A percentile compares a stretch with the other conserved stretches of the same genome.
Evolutionary conservation across 2,329 filamentous ascomycete species (phyloP).

Genomic region (Apiospora aurea): DNA sequence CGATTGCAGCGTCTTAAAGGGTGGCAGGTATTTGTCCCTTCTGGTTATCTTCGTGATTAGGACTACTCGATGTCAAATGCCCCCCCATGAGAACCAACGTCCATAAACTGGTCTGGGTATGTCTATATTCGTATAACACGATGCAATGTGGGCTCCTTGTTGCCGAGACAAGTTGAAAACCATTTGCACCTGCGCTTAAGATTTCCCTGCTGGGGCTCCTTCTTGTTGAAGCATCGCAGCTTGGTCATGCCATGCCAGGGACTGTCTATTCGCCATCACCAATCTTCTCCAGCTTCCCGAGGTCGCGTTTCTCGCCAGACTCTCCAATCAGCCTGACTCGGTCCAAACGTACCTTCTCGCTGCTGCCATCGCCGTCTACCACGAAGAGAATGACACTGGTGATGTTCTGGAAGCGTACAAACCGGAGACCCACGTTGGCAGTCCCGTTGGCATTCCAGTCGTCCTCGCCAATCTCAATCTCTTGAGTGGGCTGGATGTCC

Average conservation of each 20-base stretch:
- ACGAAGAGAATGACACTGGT: conserved; percentile 88
- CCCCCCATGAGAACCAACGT: neutral
- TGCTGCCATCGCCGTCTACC: conserved; percentile 81
- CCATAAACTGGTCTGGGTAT: neutral
- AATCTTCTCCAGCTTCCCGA: conserved; percentile 96
- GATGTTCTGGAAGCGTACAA: conserved; percentile 97
- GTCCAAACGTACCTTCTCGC: conserved; percentile 86
- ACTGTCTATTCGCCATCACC: conserved; percentile 60
- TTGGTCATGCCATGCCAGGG: neutral
- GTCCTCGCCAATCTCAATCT: conserved; percentile 72
- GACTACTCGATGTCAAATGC: neutral
- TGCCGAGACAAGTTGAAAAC: neutral
- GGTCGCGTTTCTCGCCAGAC: conserved; percentile 87
- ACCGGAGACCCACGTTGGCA: conserved; percentile 76
- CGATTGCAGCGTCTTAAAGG: too few relatives aligned
- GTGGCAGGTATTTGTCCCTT: neutral
- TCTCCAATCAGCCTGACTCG: conserved; percentile 84
- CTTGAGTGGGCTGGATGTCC: conserved; percentile 81
- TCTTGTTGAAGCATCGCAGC: neutral
- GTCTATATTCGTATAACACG: neutral
- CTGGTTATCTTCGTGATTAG: neutral
- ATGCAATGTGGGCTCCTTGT: neutral
- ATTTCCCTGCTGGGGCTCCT: neutral
- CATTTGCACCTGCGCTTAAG: neutral
- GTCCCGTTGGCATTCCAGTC: conserved; percentile 87